Percentiles rank a stretch among this genome's conserved stretches.
Evolutionary conservation across 1,284 basidiomycete species (phyloP).

Genomic region (Cutaneotrichosporon arboriforme): DNA sequence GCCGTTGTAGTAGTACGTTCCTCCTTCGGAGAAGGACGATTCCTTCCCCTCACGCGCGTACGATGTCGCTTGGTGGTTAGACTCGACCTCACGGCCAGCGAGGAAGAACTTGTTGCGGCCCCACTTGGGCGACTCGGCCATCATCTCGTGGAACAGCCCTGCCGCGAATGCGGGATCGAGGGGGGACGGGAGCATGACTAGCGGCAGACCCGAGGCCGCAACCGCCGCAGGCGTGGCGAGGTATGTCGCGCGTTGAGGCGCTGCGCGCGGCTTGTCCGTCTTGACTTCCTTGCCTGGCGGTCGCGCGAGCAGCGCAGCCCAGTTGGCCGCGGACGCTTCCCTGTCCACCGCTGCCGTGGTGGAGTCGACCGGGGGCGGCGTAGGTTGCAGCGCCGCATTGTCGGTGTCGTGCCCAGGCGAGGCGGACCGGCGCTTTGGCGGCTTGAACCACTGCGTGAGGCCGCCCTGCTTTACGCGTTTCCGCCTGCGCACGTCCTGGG

Average conservation of each 20-base stretch:
- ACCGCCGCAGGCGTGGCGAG: constrained; percentile 53
- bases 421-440: constrained; percentile 12
- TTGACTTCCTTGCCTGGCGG: background rate
- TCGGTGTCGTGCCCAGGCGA: constrained; percentile 27
- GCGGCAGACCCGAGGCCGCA: constrained; percentile 48
- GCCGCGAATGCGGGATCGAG: constrained; percentile 55
- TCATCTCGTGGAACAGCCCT: constrained; percentile 56
- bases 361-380: background rate
- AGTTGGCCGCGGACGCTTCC: constrained; percentile 5
- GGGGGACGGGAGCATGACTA: constrained; percentile 55
- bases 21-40: constrained; percentile 14
- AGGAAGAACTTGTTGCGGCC: constrained; percentile 38
- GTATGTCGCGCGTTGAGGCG: constrained; percentile 23
- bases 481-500: no score
- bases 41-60: constrained; percentile 57
- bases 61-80: constrained; percentile 67
- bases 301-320: constrained; percentile 16
- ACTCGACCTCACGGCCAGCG: constrained; percentile 45
- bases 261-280: constrained; percentile 5
- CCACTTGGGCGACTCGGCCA: constrained; percentile 42
- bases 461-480: background rate
- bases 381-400: no score
- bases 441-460: constrained; percentile 10
- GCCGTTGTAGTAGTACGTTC: constrained; percentile 32
- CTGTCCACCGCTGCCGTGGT: constrained; percentile 3